phyloP scores from a whole-genome alignment of 2,329 filamentous ascomycete genomes.

The Diaporthe batatas region DNA sequence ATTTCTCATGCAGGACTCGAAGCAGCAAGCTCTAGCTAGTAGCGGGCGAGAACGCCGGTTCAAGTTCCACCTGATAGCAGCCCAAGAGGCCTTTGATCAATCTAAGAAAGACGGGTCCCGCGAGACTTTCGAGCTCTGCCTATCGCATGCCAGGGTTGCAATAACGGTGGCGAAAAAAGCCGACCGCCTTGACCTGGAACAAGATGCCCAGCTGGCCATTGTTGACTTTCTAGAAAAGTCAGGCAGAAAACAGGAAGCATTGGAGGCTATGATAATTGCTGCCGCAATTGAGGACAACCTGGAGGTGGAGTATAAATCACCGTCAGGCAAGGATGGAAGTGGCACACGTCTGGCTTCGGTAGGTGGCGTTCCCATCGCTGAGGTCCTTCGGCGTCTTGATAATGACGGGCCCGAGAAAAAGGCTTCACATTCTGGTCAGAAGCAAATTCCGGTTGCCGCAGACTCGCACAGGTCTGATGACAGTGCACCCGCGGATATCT shows the following conservation, averaged over 20 bases:
- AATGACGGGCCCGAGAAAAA: not conserved
- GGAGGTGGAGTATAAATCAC: not conserved
- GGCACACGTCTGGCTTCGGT: not conserved
- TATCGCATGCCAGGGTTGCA: not conserved
- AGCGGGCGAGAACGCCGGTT: not conserved
- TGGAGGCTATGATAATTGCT: not conserved
- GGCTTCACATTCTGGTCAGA: not conserved
- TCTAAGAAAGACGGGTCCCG: not conserved
- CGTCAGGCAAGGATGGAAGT: not conserved
- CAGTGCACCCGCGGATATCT: not conserved
- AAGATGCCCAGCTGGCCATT: not conserved
- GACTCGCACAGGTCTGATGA: not conserved
- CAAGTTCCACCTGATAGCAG: not conserved
- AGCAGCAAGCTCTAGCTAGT: not conserved
- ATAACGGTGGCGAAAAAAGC: not conserved
- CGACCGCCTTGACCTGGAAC: not conserved
- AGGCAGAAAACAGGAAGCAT: not conserved
- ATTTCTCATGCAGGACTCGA: not conserved
- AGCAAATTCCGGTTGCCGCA: not conserved
- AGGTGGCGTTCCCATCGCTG: not conserved
- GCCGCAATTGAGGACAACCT: not conserved
- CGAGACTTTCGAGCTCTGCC: not conserved
- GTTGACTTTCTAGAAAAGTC: not conserved
- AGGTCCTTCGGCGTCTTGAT: conserved; percentile 6
- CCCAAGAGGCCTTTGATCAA: not conserved